Evolutionary conservation across 179 eudicot genomes (phyloP), one percentile per base, ranked within the genome.

Genomic region (Gypsophila paniculata): DNA sequence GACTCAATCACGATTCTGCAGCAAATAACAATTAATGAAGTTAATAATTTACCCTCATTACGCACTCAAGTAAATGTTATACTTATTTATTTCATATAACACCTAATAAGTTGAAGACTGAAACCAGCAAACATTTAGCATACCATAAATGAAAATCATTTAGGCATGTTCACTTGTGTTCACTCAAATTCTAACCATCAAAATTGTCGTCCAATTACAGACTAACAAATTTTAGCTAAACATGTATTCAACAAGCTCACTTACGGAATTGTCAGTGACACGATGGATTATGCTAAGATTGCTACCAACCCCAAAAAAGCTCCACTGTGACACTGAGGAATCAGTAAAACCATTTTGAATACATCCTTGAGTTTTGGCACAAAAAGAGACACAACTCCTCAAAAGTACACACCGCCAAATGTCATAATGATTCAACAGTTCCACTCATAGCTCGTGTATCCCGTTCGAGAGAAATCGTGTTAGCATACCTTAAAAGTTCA

Each of bases 141-240:
- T 58, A 58, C 15, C 34, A 58, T 58, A 21, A 21, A 12, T 8
- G 32, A 18, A 23, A 13, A 60, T 25, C 12, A 11, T 19, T 25
- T n/a, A 61, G 42, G 23, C 62, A 53, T 22, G 18, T 23, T 65
- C 76, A 63, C 69, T 57, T 51, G 22, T 23, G 4, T 54, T 38
- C 0, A 65, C 54, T 23, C 39, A 59, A 17, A 71, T 14, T 58
- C 38, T 62, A 71, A 26, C 42, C 22, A 59, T 44, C 66, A 32
- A 70, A 39, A 49, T n/a, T 53, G 36, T 34, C 12, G 70, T 8
- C 55, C 19, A 36, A 36, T 38, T 2, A 19, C 15, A 2, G 54
- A 46, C 13, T 66, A 21, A 46, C 70, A 48, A 66, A 14, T 66
- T 48, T 48, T 18, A 64, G 68, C 68, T 29, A 29, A 60, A 60